phyloP scores from a whole-genome alignment of 108 stramenopile genomes.

The Cyclotella cryptica region DNA sequence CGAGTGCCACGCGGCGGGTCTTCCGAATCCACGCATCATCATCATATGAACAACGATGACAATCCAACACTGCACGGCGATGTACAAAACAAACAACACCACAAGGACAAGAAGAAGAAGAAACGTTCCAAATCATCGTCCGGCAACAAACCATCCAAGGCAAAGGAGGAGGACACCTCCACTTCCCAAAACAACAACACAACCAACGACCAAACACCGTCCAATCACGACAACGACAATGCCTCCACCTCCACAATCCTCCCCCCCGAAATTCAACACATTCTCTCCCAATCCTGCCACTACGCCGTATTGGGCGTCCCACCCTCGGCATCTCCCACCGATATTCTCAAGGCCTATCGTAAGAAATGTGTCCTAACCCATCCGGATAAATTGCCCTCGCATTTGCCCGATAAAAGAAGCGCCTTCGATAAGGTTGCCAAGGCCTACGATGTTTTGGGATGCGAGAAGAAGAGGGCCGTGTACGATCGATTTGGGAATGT shows the following conservation, averaged over 20 bases:
- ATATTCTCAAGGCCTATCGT: slow-evolving; percentile 93
- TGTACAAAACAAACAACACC: too few relatives aligned
- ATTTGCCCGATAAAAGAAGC: slow-evolving; percentile 63
- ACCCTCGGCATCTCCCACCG: slow-evolving; percentile 23
- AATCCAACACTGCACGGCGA: too few relatives aligned
- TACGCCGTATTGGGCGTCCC: slow-evolving; percentile 44
- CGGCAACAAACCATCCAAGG: too few relatives aligned
- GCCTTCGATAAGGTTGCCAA: slow-evolving; percentile 94
- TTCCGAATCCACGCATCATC: too few relatives aligned
- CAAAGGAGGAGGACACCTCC: too few relatives aligned
- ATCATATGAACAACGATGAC: too few relatives aligned
- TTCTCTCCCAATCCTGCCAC: slow-evolving; percentile 36
- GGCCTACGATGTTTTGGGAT: slow-evolving; percentile 95
- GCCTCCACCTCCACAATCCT: background rate
- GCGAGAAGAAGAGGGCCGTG: slow-evolving; percentile 84
- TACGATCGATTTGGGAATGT: slow-evolving; percentile 94
- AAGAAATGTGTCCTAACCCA: slow-evolving; percentile 89
- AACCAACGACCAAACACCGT: background rate
- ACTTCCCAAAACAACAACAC: too few relatives aligned
- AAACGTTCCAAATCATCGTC: too few relatives aligned
- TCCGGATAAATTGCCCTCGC: slow-evolving; percentile 81
- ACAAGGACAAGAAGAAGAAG: too few relatives aligned
- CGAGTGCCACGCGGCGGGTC: too few relatives aligned
- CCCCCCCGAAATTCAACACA: slow-evolving; percentile 17
- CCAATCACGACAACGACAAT: background rate